Evolutionary conservation across 768 basidiomycete genomes (phyloP).

Genomic region (Hygrophoropsis aurantiaca): DNA sequence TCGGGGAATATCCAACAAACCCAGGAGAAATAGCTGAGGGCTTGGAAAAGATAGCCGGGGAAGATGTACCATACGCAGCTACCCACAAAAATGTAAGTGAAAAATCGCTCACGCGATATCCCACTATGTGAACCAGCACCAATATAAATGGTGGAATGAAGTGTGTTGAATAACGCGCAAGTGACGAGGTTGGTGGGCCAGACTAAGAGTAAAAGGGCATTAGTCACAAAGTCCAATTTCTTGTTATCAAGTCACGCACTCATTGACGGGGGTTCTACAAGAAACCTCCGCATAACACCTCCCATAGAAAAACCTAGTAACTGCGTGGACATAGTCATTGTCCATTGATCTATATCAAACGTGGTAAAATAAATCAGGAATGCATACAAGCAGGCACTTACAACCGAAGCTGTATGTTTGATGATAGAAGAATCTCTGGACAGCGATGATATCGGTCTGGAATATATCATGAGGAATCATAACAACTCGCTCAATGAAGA

Average conservation of each 20-base stretch:
- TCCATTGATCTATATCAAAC: too few relatives aligned
- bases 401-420: conserved; percentile 34
- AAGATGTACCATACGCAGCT: conserved; percentile 66
- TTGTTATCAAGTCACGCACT: background rate
- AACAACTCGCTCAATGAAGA: background rate
- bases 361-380: too few relatives aligned
- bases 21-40: conserved; percentile 77
- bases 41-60: conserved; percentile 78
- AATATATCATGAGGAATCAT: too few relatives aligned
- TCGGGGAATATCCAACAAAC: conserved; percentile 78
- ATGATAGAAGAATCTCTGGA: conserved; percentile 45
- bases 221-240: too few relatives aligned
- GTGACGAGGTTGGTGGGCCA: conserved; percentile 21
- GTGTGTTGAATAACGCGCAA: conserved; percentile 32
- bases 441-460: conserved; percentile 43
- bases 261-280: background rate
- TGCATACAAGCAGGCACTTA: background rate
- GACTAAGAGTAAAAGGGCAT: background rate
- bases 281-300: background rate
- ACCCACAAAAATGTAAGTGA: conserved; percentile 57
- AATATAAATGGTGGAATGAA: conserved; percentile 39
- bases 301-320: background rate
- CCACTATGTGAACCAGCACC: conserved; percentile 57
- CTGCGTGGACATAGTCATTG: background rate
- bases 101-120: conserved; percentile 70